Percentiles rank a stretch among this genome's conserved stretches.
phyloP scores from a whole-genome alignment of 176 grass and related monocot species.

The Triticum dicoccoides region DNA sequence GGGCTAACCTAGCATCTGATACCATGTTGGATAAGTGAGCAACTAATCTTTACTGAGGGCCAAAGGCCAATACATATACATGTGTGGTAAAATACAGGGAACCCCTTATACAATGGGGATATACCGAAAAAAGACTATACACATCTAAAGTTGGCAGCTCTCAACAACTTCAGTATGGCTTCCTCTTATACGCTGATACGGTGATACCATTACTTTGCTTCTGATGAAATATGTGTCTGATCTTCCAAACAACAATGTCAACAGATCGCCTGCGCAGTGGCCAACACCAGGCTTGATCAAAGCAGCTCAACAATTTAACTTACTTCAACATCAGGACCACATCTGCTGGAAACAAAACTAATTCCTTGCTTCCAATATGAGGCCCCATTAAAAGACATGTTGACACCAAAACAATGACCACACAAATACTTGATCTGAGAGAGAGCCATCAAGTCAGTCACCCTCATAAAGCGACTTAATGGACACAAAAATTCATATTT shows the following conservation, averaged over 20 bases:
- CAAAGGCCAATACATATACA: too few species aligned
- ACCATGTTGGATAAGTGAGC: too few species aligned
- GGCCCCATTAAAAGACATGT: not conserved
- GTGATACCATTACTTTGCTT: not conserved
- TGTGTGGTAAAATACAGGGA: too few species aligned
- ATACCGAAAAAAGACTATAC: too few species aligned
- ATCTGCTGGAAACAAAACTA: not conserved
- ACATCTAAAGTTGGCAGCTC: not conserved
- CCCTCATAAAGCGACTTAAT: not conserved
- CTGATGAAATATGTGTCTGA: not conserved
- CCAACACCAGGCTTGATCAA: not conserved
- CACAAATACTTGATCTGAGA: not conserved
- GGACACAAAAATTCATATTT: not conserved
- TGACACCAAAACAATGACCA: not conserved
- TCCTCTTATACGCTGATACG: too few species aligned
- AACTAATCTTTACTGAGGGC: too few species aligned
- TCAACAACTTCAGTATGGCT: not conserved
- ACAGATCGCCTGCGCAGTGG: not conserved
- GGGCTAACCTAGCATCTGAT: too few species aligned
- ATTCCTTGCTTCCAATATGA: not conserved
- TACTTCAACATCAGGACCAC: not conserved
- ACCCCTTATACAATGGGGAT: too few species aligned
- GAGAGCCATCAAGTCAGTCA: not conserved
- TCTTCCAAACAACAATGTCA: not conserved
- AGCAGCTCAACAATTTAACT: not conserved